These are phyloP conservation scores for Cercospora sp. DNA, from an alignment of 2,329 filamentous ascomycete species.

Conservation along the genomic window DNA sequence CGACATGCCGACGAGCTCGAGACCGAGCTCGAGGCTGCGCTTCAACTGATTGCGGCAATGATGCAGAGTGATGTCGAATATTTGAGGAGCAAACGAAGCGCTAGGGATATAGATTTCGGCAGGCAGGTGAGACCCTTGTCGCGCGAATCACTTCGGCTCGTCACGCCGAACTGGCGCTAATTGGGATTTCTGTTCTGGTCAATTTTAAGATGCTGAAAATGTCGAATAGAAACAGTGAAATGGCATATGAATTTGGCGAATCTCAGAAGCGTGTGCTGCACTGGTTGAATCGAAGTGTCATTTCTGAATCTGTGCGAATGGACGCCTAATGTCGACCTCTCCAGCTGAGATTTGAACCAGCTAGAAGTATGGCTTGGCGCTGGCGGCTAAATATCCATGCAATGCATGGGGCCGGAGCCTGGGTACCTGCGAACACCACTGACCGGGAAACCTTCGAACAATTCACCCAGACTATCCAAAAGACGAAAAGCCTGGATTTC, in stretches of 20 bases:
- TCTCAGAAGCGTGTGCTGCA: not conserved
- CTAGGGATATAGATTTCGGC: not conserved
- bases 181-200: not conserved
- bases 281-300: not conserved
- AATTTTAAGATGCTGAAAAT: not conserved
- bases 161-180: not conserved
- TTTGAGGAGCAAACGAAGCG: not conserved
- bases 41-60: not conserved
- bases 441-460: not conserved
- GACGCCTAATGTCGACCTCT: not conserved
- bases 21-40: not conserved
- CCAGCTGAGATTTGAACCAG: not conserved
- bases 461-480: no score
- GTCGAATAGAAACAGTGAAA: not conserved
- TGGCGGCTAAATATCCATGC: not conserved
- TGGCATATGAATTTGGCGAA: not conserved
- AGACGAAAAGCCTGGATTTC: not conserved
- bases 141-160: not conserved
- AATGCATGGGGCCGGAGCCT: not conserved
- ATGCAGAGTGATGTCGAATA: not conserved
- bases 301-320: not conserved
- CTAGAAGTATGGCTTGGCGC: not conserved
- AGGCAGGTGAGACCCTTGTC: not conserved
- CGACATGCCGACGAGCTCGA: constrained; percentile 5
- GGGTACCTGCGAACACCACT: not conserved